Conservation (phyloP, 2,329 filamentous ascomycete genomes). For the Fusarium fracticaudum region DNA sequence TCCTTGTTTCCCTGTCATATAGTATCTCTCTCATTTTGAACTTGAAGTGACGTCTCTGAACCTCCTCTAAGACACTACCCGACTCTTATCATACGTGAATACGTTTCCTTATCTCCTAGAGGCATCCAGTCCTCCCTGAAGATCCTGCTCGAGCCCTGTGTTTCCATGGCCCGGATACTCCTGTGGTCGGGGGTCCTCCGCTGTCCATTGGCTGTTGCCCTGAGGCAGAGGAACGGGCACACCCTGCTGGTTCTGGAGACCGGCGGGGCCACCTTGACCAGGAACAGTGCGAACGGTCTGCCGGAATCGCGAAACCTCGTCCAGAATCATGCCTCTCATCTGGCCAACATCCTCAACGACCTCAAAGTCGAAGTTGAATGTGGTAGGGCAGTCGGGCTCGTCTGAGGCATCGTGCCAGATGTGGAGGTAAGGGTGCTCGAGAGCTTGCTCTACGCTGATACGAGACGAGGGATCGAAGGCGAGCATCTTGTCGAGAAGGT, state of each 20-base stretch:
- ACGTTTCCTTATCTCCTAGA: constrained; percentile 46
- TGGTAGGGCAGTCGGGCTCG: constrained; percentile 91
- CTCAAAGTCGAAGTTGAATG: constrained; percentile 98
- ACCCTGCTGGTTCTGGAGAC: constrained; percentile 50
- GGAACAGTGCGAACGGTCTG: constrained; percentile 65
- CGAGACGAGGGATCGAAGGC: constrained; percentile 95
- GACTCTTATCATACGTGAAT: not conserved
- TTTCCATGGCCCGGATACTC: constrained; percentile 62
- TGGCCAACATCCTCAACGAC: constrained; percentile 94
- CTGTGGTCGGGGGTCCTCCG: constrained; percentile 68
- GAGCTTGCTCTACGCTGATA: constrained; percentile 92
- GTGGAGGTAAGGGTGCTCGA: constrained; percentile 94
- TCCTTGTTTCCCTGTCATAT: not conserved
- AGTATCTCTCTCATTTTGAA: constrained; percentile 12
- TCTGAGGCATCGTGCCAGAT: constrained; percentile 99
- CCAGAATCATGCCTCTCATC: constrained; percentile 96
- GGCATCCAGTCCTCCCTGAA: constrained; percentile 59
- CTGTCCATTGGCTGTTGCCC: constrained; percentile 63
- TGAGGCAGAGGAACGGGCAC: constrained; percentile 64
- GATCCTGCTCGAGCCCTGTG: constrained; percentile 65
- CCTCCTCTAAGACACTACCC: constrained; percentile 1
- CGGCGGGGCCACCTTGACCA: constrained; percentile 46
- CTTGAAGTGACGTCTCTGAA: not conserved
- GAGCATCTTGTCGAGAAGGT: constrained; percentile 96
- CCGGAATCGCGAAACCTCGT: constrained; percentile 92